Evolutionary conservation across 441 rosid species (phyloP), one percentile per base, ranked within the genome.

Genomic region (Corymbia citriodora): DNA sequence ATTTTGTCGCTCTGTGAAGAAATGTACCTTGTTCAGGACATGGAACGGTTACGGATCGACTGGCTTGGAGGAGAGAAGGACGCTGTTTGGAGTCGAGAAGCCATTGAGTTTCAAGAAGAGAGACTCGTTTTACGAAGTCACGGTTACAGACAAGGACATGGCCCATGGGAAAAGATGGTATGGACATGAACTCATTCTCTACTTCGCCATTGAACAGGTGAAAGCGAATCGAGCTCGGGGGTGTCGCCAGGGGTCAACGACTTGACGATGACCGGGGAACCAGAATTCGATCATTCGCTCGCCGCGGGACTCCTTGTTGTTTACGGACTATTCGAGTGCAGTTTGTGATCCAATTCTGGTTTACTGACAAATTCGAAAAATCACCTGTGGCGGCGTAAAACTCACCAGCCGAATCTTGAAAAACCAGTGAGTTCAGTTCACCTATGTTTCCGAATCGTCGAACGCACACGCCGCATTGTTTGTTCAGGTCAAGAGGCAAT

Each of bases 231-330:
- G 1, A 49, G 12, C 23, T 21, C 89, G 63, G 96, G 96, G 55
- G 90, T 94, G 27, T 92, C 88, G 55, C 82, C 92, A 6, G 96
- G 97, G 86, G 93, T 95, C 70, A 96, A 95, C 89, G 96, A 94
- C 1, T 88, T 94, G 89, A 92, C 95, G 33, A 92, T 92, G 95
- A 92, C 87, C 87, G 96, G 94, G 88, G 96, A 94, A 90, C 94
- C 96, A 27, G 91, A 89, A 21, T 89, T 92, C 11, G 96, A 95
- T 57, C 95, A 93, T 79, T 95, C 95, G 90, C 93, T 96, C 15
- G 45, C 94, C 79, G 92, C 90, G 96, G 93, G 93, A 6, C 95
- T 96, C 55, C 83, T 96, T 85, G 90, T 94, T 81, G 96, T 93
- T 12, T 40, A 40, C 45, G 45, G 45, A 40, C 45, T 40, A 40